Conservation (phyloP, 345 rosid genomes). For the Stellera chamaejasme region DNA sequence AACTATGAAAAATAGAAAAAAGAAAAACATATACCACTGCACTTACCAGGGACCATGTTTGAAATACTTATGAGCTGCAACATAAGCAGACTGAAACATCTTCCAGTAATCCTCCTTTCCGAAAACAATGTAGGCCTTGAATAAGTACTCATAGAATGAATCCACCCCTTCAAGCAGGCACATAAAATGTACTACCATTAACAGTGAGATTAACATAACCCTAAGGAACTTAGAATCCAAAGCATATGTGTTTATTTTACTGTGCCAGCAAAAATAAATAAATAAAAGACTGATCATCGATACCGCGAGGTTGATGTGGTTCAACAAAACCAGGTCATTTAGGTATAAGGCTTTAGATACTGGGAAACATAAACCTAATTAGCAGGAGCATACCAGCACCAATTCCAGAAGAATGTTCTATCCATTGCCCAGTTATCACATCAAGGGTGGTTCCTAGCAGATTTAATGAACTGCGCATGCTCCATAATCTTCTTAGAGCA, state of each 20-base stretch:
- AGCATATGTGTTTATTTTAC: not conserved
- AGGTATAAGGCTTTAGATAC: not conserved
- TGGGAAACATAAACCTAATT: too few relatives aligned
- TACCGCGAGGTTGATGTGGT: too few relatives aligned
- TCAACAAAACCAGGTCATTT: too few relatives aligned
- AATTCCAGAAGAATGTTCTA: slow-evolving; percentile 83
- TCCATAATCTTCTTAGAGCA: slow-evolving; percentile 88
- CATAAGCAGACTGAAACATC: slow-evolving; percentile 92
- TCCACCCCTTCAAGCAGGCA: slow-evolving; percentile 68
- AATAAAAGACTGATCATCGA: not conserved
- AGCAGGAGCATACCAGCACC: slow-evolving; percentile 69
- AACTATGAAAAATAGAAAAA: too few relatives aligned
- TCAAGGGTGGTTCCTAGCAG: slow-evolving; percentile 84
- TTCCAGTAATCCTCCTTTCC: slow-evolving; percentile 97
- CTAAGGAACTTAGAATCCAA: not conserved
- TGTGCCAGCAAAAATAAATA: not conserved
- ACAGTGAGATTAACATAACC: slow-evolving; percentile 20
- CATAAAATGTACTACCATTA: slow-evolving; percentile 10
- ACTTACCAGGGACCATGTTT: slow-evolving; percentile 90
- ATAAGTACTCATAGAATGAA: slow-evolving; percentile 91
- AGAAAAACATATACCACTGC: slow-evolving; percentile 2
- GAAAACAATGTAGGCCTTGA: slow-evolving; percentile 86
- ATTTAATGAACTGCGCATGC: slow-evolving; percentile 90
- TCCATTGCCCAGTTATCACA: slow-evolving; percentile 79
- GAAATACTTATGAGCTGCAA: slow-evolving; percentile 86